Evolutionary conservation across 371 early-diverging fungal genomes (phyloP), one percentile per base, ranked within the genome.

Genomic region (Apophysomyces trapeziformis): DNA sequence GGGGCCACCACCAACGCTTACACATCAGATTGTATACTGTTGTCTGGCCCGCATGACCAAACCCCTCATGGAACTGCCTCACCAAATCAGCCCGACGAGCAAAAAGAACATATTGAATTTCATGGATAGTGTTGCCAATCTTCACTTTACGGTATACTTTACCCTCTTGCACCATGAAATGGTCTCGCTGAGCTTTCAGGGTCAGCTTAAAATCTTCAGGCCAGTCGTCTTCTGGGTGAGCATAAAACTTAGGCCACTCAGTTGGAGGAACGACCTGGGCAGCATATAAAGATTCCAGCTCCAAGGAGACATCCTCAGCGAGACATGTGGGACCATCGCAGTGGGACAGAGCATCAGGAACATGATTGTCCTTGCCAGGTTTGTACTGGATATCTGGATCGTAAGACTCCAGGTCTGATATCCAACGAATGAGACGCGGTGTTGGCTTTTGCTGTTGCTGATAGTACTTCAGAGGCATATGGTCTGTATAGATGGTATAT

Each of bases 331-430:
- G 60, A 46, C 56, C 58, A 57, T 65, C 71, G 3, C 62, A 45
- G 1, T 62, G 58, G 14, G 64, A 65, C 0, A 70, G 54, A 1
- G 57, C 9, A 61, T 72, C 66, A n/a, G 74, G 64, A 4, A 72
- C 37, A 57, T 60, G 59, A 38, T 81, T 74, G 9, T 72, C 66
- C 12, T 61, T 68, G 41, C 41, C 41, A 41, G 41, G 41, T 41
- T 41, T 41, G 50, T 76, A 77, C 12, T 56, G 43, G 32, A 82
- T 76, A 1, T 46, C 58, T 11, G 75, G 76, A 18, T 70, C 66
- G 57, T 72, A 78, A n/a, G 68, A 32, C 39, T 75, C 71, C 0
- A 82, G 26, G 18, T 74, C 62, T 7, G 67, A 60, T 35, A 76
- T 70, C 77, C 21, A 21, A 21, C 1, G 21, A 21, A 21, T 21